These are phyloP conservation scores for Aschersonia sp. DNA, from an alignment of 2,329 filamentous ascomycete species.

Conservation along the genomic window DNA sequence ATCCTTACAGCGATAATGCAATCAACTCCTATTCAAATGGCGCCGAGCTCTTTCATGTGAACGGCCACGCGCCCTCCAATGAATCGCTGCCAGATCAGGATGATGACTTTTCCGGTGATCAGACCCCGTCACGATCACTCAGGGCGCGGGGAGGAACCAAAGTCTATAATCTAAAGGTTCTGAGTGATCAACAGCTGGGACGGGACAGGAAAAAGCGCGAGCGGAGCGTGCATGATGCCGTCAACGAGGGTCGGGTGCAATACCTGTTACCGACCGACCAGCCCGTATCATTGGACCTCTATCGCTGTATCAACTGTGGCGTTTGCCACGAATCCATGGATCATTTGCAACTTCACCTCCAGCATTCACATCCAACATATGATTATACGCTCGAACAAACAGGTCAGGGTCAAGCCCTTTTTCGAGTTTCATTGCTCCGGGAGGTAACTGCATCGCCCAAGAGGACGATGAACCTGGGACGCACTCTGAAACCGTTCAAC, in stretches of 20 bases:
- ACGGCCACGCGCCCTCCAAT: slow-evolving; percentile 9
- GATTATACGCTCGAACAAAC: slow-evolving; percentile 23
- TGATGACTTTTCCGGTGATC: slow-evolving; percentile 29
- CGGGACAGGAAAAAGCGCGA: slow-evolving; percentile 29
- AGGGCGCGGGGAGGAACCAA: slow-evolving; percentile 31
- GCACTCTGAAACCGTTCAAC: slow-evolving; percentile 27
- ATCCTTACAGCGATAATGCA: slow-evolving; percentile 10
- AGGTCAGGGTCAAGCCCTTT: slow-evolving; percentile 19
- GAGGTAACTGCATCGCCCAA: slow-evolving; percentile 14
- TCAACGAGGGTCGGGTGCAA: slow-evolving; percentile 27
- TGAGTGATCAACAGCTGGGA: slow-evolving; percentile 42
- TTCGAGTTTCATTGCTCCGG: slow-evolving; percentile 21
- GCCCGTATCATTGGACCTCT: slow-evolving; percentile 29
- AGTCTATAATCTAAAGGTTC: slow-evolving; percentile 43
- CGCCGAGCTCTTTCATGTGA: slow-evolving; percentile 7
- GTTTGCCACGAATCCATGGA: slow-evolving; percentile 29
- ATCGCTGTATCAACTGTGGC: slow-evolving; percentile 36
- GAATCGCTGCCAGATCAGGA: slow-evolving; percentile 24
- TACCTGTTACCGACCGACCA: slow-evolving; percentile 30
- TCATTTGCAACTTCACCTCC: slow-evolving; percentile 34
- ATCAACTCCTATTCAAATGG: slow-evolving; percentile 10
- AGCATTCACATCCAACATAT: slow-evolving; percentile 28
- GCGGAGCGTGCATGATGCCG: slow-evolving; percentile 10
- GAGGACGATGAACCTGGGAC: slow-evolving; percentile 27
- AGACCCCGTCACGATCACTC: slow-evolving; percentile 36